Conservation (phyloP, 148 eudicot species). For the Persicaria maculosa region DNA sequence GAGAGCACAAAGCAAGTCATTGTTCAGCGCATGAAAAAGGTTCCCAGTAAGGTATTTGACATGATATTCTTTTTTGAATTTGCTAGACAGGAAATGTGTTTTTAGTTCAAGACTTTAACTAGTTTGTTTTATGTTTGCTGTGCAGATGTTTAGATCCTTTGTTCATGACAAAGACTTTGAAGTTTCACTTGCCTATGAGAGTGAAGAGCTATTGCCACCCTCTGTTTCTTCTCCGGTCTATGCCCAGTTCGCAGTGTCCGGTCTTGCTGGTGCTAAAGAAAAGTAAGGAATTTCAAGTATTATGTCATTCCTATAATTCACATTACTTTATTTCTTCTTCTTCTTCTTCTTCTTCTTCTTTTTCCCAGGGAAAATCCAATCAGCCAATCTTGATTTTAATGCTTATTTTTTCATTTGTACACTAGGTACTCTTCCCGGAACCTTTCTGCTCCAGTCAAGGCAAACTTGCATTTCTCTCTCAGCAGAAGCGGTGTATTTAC, state of each 20-base stretch:
- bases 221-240: conserved; percentile 61
- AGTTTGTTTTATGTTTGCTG: conserved; percentile 10
- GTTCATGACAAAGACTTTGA: conserved; percentile 80
- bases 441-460: conserved; percentile 89
- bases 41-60: conserved; percentile 75
- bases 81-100: conserved; percentile 25
- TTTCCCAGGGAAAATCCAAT: not conserved
- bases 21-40: conserved; percentile 81
- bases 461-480: conserved; percentile 85
- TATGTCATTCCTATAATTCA: not conserved
- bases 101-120: not conserved
- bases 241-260: conserved; percentile 66
- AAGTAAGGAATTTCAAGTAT: conserved; percentile 42
- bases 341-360: not conserved
- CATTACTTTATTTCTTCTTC: not conserved
- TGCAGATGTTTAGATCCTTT: conserved; percentile 80
- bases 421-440: conserved; percentile 75
- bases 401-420: conserved; percentile 7
- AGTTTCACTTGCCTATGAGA: conserved; percentile 73
- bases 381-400: not conserved
- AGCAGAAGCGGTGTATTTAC: conserved; percentile 77
- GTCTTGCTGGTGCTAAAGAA: conserved; percentile 76
- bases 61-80: conserved; percentile 3
- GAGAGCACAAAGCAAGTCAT: conserved; percentile 69
- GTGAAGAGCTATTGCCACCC: conserved; percentile 61